Percentiles rank a stretch among this genome's conserved stretches.
Conservation (phyloP, 2,329 filamentous ascomycete genomes). For the Fusarium euwallaceae region DNA sequence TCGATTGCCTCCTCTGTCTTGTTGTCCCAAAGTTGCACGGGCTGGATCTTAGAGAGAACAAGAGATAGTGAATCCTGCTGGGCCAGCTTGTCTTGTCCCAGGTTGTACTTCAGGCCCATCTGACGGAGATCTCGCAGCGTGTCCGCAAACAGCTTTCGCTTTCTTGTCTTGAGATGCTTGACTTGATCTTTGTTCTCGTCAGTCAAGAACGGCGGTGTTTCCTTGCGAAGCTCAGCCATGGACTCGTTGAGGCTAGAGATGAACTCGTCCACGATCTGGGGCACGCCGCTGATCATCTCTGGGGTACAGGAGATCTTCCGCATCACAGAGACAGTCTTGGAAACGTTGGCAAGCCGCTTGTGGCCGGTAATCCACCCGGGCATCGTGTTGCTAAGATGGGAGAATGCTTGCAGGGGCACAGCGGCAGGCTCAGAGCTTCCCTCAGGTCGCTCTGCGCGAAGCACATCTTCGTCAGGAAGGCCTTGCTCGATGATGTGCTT, state of each 20-base stretch:
- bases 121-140: conserved; percentile 84
- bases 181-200: conserved; percentile 88
- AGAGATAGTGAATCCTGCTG: conserved; percentile 79
- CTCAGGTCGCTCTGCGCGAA: conserved; percentile 8
- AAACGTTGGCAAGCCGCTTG: conserved; percentile 78
- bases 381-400: conserved; percentile 44
- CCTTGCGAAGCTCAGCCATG: conserved; percentile 81
- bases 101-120: conserved; percentile 91
- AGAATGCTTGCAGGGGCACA: conserved; percentile 33
- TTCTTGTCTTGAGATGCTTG: conserved; percentile 91
- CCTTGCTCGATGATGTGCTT: conserved; percentile 72
- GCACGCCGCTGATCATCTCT: conserved; percentile 66
- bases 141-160: conserved; percentile 91
- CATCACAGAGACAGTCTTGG: conserved; percentile 82
- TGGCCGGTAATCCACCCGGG: conserved; percentile 61
- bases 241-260: conserved; percentile 75
- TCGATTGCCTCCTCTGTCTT: conserved; percentile 62
- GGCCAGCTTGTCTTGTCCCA: conserved; percentile 78
- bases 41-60: conserved; percentile 72
- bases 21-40: conserved; percentile 52
- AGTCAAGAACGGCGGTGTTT: conserved; percentile 83
- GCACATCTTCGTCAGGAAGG: conserved; percentile 64
- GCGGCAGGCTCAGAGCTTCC: conserved; percentile 7
- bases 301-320: conserved; percentile 68
- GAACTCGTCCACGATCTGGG: conserved; percentile 74